phyloP scores from a whole-genome alignment of 192 early-diverging fungal species.

The Coemansia sp. region DNA sequence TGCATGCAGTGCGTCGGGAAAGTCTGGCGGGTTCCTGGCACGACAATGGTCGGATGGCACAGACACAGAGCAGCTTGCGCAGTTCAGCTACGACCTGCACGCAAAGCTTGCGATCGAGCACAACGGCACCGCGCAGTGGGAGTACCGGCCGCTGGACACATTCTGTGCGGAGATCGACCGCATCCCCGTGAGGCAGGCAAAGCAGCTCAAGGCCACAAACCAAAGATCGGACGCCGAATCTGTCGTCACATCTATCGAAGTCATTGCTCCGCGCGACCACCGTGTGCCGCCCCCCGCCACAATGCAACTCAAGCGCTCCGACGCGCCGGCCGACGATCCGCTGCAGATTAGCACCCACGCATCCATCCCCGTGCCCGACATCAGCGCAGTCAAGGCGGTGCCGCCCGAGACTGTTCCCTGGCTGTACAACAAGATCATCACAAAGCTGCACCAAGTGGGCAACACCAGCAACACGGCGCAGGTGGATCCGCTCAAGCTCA shows the following conservation, averaged over 20 bases:
- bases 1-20: conserved; percentile 52
- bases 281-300: conserved; percentile 18
- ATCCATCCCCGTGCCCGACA: conserved; percentile 44
- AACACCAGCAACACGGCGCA: conserved; percentile 41
- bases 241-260: conserved; percentile 49
- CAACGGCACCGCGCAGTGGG: conserved; percentile 43
- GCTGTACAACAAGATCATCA: conserved; percentile 38
- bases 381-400: conserved; percentile 36
- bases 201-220: conserved; percentile 44
- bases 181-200: conserved; percentile 45
- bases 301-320: conserved; percentile 19
- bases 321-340: conserved; percentile 11
- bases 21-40: conserved; percentile 54
- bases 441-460: conserved; percentile 48
- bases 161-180: conserved; percentile 53
- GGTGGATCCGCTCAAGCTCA: conserved; percentile 52
- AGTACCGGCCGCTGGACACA: conserved; percentile 45
- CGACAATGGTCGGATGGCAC: conserved; percentile 57
- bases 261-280: conserved; percentile 36
- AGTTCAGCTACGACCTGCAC: conserved; percentile 55
- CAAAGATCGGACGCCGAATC: conserved; percentile 42
- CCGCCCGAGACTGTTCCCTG: conserved; percentile 42
- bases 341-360: conserved; percentile 45
- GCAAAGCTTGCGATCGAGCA: conserved; percentile 45
- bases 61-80: conserved; percentile 54